Evolutionary conservation across 2,329 filamentous ascomycete genomes (phyloP).

Genomic region (Tricladium varicosporioides): DNA sequence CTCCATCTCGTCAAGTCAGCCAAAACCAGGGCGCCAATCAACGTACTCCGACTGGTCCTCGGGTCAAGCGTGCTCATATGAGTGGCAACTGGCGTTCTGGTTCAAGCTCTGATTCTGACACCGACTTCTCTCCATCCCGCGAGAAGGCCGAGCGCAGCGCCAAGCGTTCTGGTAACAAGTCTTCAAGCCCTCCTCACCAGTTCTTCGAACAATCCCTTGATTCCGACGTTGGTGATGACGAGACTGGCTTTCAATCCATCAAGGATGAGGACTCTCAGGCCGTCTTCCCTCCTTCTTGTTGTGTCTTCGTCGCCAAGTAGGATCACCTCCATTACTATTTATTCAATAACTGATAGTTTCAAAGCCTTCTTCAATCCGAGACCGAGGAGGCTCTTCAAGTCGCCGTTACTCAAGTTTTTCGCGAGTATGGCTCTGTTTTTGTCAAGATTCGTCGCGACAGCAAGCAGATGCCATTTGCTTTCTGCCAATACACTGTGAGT

Average conservation of each 20-base stretch:
- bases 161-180: conserved; percentile 7
- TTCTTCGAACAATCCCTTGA: conserved; percentile 16
- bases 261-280: conserved; percentile 30
- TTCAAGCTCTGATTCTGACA: conserved; percentile 23
- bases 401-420: conserved; percentile 52
- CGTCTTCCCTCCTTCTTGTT: conserved; percentile 48
- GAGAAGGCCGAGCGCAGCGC: conserved; percentile 10
- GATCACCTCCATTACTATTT: conserved; percentile 28
- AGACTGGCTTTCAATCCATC: conserved; percentile 14
- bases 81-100: conserved; percentile 31
- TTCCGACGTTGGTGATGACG: conserved; percentile 9
- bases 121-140: conserved; percentile 16
- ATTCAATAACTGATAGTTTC: neutral
- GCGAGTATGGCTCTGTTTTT: conserved; percentile 53
- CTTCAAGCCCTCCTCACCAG: conserved; percentile 3
- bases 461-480: conserved; percentile 62
- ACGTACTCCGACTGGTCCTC: conserved; percentile 24
- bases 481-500: conserved; percentile 60
- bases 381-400: conserved; percentile 51
- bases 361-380: conserved; percentile 50
- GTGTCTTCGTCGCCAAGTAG: conserved; percentile 67
- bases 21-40: conserved; percentile 12
- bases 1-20: conserved; percentile 9
- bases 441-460: conserved; percentile 62
- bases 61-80: conserved; percentile 18